phyloP scores from a whole-genome alignment of 73 alveolate species.

The Paramecium caudatum region DNA sequence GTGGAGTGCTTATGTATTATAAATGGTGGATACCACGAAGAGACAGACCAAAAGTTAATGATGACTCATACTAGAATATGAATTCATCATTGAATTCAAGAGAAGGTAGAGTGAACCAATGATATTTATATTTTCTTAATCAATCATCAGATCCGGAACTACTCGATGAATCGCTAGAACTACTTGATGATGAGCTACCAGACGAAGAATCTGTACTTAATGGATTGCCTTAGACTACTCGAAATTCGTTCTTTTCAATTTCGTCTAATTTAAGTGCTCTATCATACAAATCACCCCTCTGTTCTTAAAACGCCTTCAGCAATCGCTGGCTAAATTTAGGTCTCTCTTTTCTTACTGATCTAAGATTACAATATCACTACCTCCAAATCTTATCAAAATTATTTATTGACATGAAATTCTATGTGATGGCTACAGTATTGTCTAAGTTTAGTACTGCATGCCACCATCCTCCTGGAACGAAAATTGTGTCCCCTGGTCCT shows the following conservation, averaged over 20 bases:
- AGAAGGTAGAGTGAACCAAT: not conserved
- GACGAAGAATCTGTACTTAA: conserved; percentile 20
- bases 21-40: conserved; percentile 5
- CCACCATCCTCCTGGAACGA: conserved; percentile 98
- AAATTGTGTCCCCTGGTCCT: conserved; percentile 92
- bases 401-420: conserved; percentile 76
- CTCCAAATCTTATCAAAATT: conserved; percentile 92
- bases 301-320: conserved; percentile 33
- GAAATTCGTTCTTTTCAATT: conserved; percentile 45
- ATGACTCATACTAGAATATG: not conserved
- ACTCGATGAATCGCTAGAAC: conserved; percentile 35
- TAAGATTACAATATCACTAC: not conserved
- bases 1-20: not conserved
- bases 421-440: conserved; percentile 91
- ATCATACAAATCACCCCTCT: conserved; percentile 50
- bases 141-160: conserved; percentile 54
- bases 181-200: conserved; percentile 55
- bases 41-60: not conserved
- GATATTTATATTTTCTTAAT: conserved; percentile 13
- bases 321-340: conserved; percentile 61
- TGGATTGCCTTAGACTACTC: conserved; percentile 42
- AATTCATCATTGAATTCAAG: not conserved
- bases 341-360: conserved; percentile 58
- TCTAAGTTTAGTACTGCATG: conserved; percentile 95
- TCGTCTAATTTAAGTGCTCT: conserved; percentile 56